These are phyloP conservation scores for Jackrogersella multiformis DNA, from an alignment of 495 filamentous ascomycete species.

Conservation along the genomic window DNA sequence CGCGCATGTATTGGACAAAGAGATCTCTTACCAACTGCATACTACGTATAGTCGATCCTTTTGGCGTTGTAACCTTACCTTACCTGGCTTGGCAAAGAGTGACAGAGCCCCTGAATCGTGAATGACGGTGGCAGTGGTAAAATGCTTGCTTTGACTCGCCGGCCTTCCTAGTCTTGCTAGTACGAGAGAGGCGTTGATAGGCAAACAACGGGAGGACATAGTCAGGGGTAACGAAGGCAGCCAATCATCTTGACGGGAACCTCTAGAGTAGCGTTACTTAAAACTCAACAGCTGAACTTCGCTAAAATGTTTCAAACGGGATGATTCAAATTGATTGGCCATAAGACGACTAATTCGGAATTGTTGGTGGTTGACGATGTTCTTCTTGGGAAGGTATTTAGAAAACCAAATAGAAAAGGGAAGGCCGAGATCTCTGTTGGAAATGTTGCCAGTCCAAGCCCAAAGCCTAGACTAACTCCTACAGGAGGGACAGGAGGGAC, in stretches of 20 bases:
- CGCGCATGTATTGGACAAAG: slow-evolving; percentile 27
- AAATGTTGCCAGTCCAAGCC: no score
- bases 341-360: neutral
- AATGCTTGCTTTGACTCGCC: slow-evolving; percentile 12
- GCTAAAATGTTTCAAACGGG: slow-evolving; percentile 23
- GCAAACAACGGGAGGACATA: slow-evolving; percentile 12
- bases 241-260: slow-evolving; percentile 22
- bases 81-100: slow-evolving; percentile 16
- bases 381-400: no score
- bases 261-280: neutral
- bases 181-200: slow-evolving; percentile 36
- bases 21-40: slow-evolving; percentile 4
- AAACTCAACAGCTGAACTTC: slow-evolving; percentile 13
- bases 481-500: neutral
- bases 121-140: neutral
- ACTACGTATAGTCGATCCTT: slow-evolving; percentile 22
- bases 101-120: slow-evolving; percentile 27
- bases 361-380: neutral
- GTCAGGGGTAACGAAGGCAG: slow-evolving; percentile 11
- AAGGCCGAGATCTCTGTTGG: no score
- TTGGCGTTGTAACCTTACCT: slow-evolving; percentile 2
- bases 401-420: no score
- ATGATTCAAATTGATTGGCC: slow-evolving; percentile 29
- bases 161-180: slow-evolving; percentile 21
- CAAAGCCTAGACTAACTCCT: no score